Base-by-base conservation (phyloP, 139 green algal species). In the Pleodorina starrii region DNA sequence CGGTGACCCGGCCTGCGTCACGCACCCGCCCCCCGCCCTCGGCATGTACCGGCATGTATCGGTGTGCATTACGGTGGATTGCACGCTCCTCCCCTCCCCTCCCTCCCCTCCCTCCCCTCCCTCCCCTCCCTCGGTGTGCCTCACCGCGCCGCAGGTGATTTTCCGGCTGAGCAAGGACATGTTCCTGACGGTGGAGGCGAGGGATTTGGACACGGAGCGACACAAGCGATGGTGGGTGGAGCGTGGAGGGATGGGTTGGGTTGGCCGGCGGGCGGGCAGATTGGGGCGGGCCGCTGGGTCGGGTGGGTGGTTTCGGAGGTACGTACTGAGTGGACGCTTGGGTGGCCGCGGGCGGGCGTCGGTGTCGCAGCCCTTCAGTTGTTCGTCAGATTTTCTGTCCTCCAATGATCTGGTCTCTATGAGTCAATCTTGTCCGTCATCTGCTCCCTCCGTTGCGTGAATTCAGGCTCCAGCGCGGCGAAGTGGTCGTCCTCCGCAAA, bases 211-310 rank as follows among this genome's bases (percentile, higher is more conserved):
- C 78, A 91, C 88, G 0, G 81, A 79, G 51, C 79, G 92, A 11
- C 92, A 94, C 81, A 94, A 94, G 88, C 57, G 75, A 23, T 94
- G 92, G 92, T 88, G 82, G 7, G 80, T 59, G n/a, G n/a, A n/a
- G n/a, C n/a, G n/a, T n/a, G n/a, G n/a, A n/a, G n/a, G n/a, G n/a
- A n/a, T 25, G 5, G 5, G 9, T 66, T 66, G 54, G 54, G 14
- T 60, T 60, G 50, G 50, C 50, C 14, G 46, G 9, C 5, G 21
- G 17, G 32, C 25, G 10, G 48, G 51, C 10, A 48, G 77, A 32
- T 36, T 5, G 32, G 38, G 38, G 21, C 27, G 77, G 44, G 25
- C 7, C 43, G 43, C 42, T 23, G 73, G 43, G 44, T 59, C 4
- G 11, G 11, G 29, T 14, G 44, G 25, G 25, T 21, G 54, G 29